Evolutionary conservation across 2,329 filamentous ascomycete genomes (phyloP).

Genomic region (Basipetospora chlamydospora): DNA sequence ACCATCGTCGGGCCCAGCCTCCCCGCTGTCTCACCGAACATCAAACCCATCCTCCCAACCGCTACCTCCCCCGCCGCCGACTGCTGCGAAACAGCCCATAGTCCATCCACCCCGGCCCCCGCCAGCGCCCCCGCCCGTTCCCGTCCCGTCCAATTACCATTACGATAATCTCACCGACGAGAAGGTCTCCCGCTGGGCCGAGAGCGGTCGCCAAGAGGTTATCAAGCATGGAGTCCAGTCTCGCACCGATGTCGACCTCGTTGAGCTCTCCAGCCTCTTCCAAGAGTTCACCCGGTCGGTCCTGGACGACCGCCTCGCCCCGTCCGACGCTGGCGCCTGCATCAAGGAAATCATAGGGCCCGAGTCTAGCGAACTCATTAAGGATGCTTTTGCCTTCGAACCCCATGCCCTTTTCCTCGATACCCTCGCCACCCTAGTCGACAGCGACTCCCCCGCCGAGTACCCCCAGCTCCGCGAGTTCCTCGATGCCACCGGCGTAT

Average conservation of each 20-base stretch:
- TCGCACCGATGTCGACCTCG: constrained; percentile 50
- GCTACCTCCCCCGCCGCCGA: constrained; percentile 8
- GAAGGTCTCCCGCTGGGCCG: constrained; percentile 51
- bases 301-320: constrained; percentile 51
- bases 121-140: constrained; percentile 19
- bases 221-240: constrained; percentile 50
- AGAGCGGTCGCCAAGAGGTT: constrained; percentile 50
- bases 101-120: too few species aligned
- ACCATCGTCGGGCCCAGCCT: neutral
- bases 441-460: constrained; percentile 44
- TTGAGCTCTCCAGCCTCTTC: constrained; percentile 57
- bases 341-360: constrained; percentile 60
- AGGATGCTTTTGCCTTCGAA: constrained; percentile 40
- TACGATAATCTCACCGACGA: constrained; percentile 67
- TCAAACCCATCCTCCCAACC: constrained; percentile 5
- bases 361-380: constrained; percentile 33
- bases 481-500: constrained; percentile 57
- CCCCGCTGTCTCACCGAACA: neutral
- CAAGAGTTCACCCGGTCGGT: constrained; percentile 74
- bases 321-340: constrained; percentile 54
- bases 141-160: constrained; percentile 38
- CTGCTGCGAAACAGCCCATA: constrained; percentile 4
- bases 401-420: constrained; percentile 65
- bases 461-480: constrained; percentile 47
- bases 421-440: constrained; percentile 63